Percentiles rank a stretch among this genome's conserved stretches.
Conservation (phyloP, 371 early-diverging fungal genomes). For the Mucor irregularis region DNA sequence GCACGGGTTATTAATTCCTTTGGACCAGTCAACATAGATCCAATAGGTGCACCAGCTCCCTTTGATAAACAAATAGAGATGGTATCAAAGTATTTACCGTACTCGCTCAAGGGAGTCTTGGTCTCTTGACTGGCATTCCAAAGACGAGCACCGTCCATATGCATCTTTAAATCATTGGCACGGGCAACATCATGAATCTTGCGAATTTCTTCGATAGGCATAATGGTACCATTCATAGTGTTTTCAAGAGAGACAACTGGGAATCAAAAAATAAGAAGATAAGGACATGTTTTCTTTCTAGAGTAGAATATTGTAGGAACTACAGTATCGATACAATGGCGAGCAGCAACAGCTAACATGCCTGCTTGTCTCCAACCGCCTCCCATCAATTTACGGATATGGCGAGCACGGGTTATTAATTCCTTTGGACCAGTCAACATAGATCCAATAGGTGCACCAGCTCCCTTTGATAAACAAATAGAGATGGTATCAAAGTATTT, state of each 20-base stretch:
- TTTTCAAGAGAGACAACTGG: slow-evolving; percentile 83
- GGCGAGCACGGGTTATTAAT: slow-evolving; percentile 75
- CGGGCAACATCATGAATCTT: slow-evolving; percentile 63
- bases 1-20: slow-evolving; percentile 70
- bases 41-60: slow-evolving; percentile 88
- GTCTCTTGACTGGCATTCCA: slow-evolving; percentile 87
- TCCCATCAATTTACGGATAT: slow-evolving; percentile 87
- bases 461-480: slow-evolving; percentile 87
- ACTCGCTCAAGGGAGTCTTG: slow-evolving; percentile 66
- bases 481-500: slow-evolving; percentile 78
- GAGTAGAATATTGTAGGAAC: slow-evolving; percentile 66
- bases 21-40: slow-evolving; percentile 76
- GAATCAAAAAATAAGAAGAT: neutral
- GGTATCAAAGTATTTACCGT: slow-evolving; percentile 76
- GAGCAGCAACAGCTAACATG: slow-evolving; percentile 71
- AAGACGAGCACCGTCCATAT: slow-evolving; percentile 89
- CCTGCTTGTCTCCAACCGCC: slow-evolving; percentile 95
- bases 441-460: slow-evolving; percentile 91
- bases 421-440: slow-evolving; percentile 66
- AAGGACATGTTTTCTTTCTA: too few relatives aligned
- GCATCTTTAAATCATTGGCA: slow-evolving; percentile 60
- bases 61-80: slow-evolving; percentile 90
- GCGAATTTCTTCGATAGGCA: slow-evolving; percentile 74
- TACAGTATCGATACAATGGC: slow-evolving; percentile 66
- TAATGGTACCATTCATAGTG: slow-evolving; percentile 80